A percentile compares a stretch with the other conserved stretches of the same genome.
These are phyloP conservation scores for Akebia trifoliata DNA, from an alignment of 164 flowering plant genomes.

Conservation along the genomic window DNA sequence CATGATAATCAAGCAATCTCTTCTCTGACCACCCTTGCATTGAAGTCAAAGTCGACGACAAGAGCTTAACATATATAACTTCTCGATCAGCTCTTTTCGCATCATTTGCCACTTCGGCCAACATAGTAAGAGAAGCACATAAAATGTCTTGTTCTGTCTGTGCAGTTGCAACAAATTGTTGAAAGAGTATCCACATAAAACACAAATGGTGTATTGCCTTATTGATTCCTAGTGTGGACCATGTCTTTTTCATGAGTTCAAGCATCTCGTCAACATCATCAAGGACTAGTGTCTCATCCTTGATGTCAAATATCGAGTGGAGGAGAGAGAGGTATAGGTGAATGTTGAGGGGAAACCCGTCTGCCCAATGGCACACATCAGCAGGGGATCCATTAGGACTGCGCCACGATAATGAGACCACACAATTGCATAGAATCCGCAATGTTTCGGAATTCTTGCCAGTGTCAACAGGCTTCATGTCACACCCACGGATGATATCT, in stretches of 20 bases:
- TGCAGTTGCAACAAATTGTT: slow-evolving; percentile 58
- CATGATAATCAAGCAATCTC: slow-evolving; percentile 63
- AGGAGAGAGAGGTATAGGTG: slow-evolving; percentile 66
- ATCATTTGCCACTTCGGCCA: slow-evolving; percentile 68
- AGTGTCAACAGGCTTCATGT: slow-evolving; percentile 56
- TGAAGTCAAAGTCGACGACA: slow-evolving; percentile 43
- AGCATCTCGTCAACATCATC: slow-evolving; percentile 88
- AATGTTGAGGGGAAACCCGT: slow-evolving; percentile 71
- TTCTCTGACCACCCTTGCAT: slow-evolving; percentile 75
- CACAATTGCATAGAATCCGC: slow-evolving; percentile 52
- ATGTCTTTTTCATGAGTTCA: slow-evolving; percentile 91
- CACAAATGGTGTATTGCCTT: slow-evolving; percentile 57
- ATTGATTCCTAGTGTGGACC: slow-evolving; percentile 73
- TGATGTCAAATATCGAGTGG: slow-evolving; percentile 58
- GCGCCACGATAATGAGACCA: slow-evolving; percentile 64
- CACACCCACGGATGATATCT: slow-evolving; percentile 42
- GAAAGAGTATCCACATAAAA: slow-evolving; percentile 77
- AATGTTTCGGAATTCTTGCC: slow-evolving; percentile 67
- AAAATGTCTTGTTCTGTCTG: slow-evolving; percentile 66
- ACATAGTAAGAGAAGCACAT: slow-evolving; percentile 52
- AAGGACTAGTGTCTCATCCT: slow-evolving; percentile 68
- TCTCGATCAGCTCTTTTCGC: slow-evolving; percentile 49
- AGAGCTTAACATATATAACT: slow-evolving; percentile 36
- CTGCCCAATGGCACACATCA: slow-evolving; percentile 89
- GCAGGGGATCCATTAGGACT: slow-evolving; percentile 38